Percentiles rank a stretch among this genome's conserved stretches.
phyloP scores from a whole-genome alignment of 2,329 filamentous ascomycete species.

The Fusarium annulatum region DNA sequence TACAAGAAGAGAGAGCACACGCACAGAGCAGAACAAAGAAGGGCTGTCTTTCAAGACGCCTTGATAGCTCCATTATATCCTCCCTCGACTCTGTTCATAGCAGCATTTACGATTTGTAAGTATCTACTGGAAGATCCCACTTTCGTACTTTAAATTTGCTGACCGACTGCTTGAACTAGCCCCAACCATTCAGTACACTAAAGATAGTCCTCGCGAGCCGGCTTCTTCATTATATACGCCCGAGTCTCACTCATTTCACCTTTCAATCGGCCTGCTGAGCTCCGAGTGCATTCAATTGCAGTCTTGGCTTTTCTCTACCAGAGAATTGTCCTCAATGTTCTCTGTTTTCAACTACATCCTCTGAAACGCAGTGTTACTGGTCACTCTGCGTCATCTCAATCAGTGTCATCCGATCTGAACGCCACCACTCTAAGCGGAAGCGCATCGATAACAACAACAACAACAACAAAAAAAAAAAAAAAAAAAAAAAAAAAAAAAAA shows the following conservation, averaged over 20 bases:
- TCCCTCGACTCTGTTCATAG: neutral
- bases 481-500: neutral
- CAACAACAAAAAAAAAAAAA: neutral
- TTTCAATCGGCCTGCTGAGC: neutral
- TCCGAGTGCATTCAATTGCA: neutral
- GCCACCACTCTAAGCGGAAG: slow-evolving; percentile 3
- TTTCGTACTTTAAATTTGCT: neutral
- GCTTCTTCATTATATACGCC: slow-evolving; percentile 8
- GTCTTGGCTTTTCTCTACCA: slow-evolving; percentile 1
- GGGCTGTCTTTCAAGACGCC: slow-evolving; percentile 26
- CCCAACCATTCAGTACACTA: neutral
- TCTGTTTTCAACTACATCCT: neutral
- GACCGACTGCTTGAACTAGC: neutral
- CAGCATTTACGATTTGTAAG: neutral
- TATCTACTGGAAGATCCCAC: neutral
- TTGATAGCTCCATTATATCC: neutral
- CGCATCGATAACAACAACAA: neutral
- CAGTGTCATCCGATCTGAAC: slow-evolving; percentile 21
- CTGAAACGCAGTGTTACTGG: neutral
- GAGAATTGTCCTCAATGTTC: neutral
- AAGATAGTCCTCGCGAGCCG: slow-evolving; percentile 1
- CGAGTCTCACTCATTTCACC: neutral
- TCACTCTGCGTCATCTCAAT: slow-evolving; percentile 25
- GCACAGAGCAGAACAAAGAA: slow-evolving; percentile 35
- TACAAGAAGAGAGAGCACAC: slow-evolving; percentile 23